Evolutionary conservation across 306 rosid genomes (phyloP), one percentile per base, ranked within the genome.

Genomic region (Chamaecrista fasciculata): DNA sequence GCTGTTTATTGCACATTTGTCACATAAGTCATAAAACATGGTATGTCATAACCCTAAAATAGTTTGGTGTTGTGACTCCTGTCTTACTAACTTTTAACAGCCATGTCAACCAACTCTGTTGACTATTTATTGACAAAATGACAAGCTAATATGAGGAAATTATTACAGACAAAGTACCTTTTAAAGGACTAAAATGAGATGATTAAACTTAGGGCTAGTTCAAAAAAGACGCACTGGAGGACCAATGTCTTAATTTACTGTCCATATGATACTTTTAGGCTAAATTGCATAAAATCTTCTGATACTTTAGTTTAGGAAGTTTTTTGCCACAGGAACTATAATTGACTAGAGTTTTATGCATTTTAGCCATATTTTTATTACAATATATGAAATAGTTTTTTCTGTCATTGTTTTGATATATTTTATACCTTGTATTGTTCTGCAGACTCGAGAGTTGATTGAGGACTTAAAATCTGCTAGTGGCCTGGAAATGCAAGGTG

Each of bases 401-500:
- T n/a, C n/a, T n/a, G n/a, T n/a, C n/a, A n/a, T n/a, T n/a, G n/a
- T n/a, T n/a, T n/a, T n/a, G n/a, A n/a, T n/a, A n/a, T 11, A 33
- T 11, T 18, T 42, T 4, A 37, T 10, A 2, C 43, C 11, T 2
- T 31, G 63, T 66, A 25, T 42, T 24, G 28, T 69, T 64, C 80
- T 79, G 73, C 87, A 94, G 98, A 94, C 98, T 10, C 84, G 96
- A 72, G 98, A 86, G 75, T 66, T 94, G 83, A 80, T 91, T 2
- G 98, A 94, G 34, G 98, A 94, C 77, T 85, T 94, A 83, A 94
- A 67, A 89, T 88, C 89, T 72, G 76, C 84, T 4, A 82, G 96
- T 62, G 86, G 87, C 67, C 63, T 70, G 71, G 86, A 81, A 70
- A 76, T 79, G 71, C 92, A 81, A 76, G 90, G 90, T 44, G 78